phyloP scores from a whole-genome alignment of 305 asterid species.

The Solanum hybrid region DNA sequence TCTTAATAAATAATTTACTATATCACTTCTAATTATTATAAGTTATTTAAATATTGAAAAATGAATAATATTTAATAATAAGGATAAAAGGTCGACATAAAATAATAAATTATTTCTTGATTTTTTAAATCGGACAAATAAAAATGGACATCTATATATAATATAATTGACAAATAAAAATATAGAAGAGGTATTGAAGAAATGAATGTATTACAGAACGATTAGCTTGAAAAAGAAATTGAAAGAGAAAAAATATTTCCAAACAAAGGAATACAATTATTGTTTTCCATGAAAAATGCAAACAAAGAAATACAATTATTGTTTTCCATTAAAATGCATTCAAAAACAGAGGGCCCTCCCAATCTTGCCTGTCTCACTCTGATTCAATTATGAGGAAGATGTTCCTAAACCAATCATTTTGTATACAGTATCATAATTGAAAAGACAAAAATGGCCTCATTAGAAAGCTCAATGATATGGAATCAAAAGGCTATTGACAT shows the following conservation, averaged over 20 bases:
- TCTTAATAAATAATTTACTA: neutral
- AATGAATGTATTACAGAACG: neutral
- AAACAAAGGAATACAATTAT: neutral
- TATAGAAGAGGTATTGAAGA: neutral
- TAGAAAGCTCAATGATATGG: neutral
- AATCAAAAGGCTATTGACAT: neutral
- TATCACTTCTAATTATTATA: neutral
- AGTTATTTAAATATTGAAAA: neutral
- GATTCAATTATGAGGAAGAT: neutral
- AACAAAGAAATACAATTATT: neutral
- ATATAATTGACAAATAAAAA: neutral
- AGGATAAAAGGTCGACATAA: neutral
- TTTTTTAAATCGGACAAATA: neutral
- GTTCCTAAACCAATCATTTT: neutral
- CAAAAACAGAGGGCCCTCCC: neutral
- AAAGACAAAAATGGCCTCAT: neutral
- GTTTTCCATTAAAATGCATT: neutral
- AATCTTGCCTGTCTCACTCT: neutral
- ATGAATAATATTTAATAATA: neutral
- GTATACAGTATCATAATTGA: neutral
- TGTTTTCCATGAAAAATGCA: neutral
- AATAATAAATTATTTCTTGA: neutral
- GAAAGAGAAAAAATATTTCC: neutral
- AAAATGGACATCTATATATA: neutral
- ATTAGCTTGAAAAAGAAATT: neutral